Base-by-base conservation (phyloP, 2,329 filamentous ascomycete genomes). In the Cladosporium colombiae region DNA sequence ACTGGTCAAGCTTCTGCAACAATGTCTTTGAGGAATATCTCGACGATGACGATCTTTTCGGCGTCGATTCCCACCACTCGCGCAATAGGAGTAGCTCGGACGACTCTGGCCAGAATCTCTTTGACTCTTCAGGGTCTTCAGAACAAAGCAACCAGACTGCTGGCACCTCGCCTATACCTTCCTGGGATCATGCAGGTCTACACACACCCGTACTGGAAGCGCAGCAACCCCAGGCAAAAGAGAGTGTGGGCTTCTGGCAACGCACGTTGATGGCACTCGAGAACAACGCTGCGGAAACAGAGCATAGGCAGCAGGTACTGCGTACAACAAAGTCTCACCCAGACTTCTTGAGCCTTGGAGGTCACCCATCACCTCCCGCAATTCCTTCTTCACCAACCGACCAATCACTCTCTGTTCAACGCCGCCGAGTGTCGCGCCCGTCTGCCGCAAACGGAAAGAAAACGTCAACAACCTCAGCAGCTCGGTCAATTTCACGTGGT, bases 11-110 rank as follows among this genome's bases (percentile, higher is more conserved):
- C 74, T 81, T 85, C 67, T 83, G 83, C 77, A 84, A 85, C 77
- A 84, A 85, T 75, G 81, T 89, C 76, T 88, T 89, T 80, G 85
- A 87, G 72, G 83, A 88, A 75, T 88, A 86, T 74, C 81, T 88
- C 75, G 83, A 86, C 70, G 82, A 84, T 76, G 72, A 75, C 53
- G 85, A 87, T 67, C 79, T 83, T 65, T 81, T 83, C 70, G 81
- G 80, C 64, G 76, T 79, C 68, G 80, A 79, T 70, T 79, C 81
- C 68, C 77, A 78, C 67, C 23, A 62, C 37, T 76, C 81, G 69
- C 81, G 81, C 76, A 81, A 83, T 69, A 79, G 80, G 68, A 78
- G 80, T 71, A 80, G 80, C 72, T 79, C 81, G 65, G 77, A 82
- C 71, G 80, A 84, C 68, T 77, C 84, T 69, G 79, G 82, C 70